These are phyloP conservation scores for Colletotrichum sp. DNA, from an alignment of 2,329 filamentous ascomycete species.

Conservation along the genomic window DNA sequence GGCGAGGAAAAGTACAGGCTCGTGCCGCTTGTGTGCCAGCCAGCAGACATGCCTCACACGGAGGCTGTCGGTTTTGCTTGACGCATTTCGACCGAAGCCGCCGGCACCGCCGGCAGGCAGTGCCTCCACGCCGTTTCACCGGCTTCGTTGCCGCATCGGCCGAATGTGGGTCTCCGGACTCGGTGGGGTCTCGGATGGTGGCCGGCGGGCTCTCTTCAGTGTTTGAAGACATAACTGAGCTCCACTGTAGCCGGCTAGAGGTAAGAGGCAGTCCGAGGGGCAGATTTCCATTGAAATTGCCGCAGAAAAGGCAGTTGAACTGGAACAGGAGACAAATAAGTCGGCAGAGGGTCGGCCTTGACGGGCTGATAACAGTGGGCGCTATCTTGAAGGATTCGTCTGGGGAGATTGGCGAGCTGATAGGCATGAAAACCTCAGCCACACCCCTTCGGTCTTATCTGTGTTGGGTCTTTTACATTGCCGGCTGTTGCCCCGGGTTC, in stretches of 20 bases:
- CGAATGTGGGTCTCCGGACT: background rate
- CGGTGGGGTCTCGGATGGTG: background rate
- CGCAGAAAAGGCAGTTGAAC: background rate
- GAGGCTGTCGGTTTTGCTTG: background rate
- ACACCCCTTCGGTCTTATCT: background rate
- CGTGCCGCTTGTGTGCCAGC: background rate
- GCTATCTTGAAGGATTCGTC: background rate
- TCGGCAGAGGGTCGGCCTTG: background rate
- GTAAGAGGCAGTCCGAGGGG: background rate
- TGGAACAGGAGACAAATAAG: background rate
- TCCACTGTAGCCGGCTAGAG: background rate
- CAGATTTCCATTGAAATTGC: background rate
- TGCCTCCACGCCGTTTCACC: constrained; percentile 22
- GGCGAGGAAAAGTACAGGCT: background rate
- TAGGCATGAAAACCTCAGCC: background rate
- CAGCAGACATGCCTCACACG: background rate
- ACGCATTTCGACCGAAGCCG: constrained; percentile 25
- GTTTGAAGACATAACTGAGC: background rate
- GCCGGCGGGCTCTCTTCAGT: background rate
- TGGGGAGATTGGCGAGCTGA: background rate
- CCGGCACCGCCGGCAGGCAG: constrained; percentile 30
- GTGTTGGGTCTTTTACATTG: background rate
- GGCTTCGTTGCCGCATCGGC: background rate
- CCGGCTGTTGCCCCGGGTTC: background rate
- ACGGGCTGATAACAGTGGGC: background rate